Evolutionary conservation across 176 grass and related monocot genomes (phyloP).

Genomic region (Neostapfia colusana): DNA sequence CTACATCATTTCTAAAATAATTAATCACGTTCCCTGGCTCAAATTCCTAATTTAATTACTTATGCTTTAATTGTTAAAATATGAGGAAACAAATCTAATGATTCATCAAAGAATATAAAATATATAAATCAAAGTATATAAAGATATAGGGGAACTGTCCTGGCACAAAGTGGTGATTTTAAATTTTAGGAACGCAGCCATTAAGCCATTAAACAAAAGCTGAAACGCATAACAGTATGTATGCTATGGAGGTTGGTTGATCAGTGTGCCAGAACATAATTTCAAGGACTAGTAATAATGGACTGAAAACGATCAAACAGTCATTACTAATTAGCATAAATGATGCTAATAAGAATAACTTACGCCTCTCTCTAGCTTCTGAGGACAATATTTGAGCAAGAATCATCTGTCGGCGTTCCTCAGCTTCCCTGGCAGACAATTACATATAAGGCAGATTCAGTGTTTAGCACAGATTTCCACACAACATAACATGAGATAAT

Average conservation of each 20-base stretch:
- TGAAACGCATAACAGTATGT: background rate
- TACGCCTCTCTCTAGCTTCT: constrained; percentile 71
- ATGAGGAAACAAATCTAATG: background rate
- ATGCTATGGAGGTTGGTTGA: background rate
- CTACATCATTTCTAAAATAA: background rate
- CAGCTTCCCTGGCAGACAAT: constrained; percentile 56
- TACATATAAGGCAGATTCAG: constrained; percentile 2
- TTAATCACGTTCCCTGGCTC: background rate
- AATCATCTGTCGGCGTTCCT: constrained; percentile 71
- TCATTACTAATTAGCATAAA: background rate
- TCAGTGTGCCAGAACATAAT: too few species aligned
- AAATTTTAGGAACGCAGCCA: background rate
- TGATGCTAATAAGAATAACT: background rate
- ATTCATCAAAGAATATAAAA: background rate
- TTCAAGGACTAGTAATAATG: background rate
- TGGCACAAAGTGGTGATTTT: background rate
- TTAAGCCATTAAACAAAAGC: background rate
- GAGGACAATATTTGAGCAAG: constrained; percentile 82
- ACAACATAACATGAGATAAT: background rate
- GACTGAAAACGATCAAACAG: constrained; percentile 7
- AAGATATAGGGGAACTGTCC: background rate
- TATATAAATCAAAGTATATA: too few species aligned
- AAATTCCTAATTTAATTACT: background rate
- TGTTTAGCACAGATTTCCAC: background rate
- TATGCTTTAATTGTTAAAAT: background rate